Percentiles rank a stretch among this genome's conserved stretches.
These are phyloP conservation scores for Gastrolobium bilobum DNA, from an alignment of 306 rosid genomes.

Conservation along the genomic window DNA sequence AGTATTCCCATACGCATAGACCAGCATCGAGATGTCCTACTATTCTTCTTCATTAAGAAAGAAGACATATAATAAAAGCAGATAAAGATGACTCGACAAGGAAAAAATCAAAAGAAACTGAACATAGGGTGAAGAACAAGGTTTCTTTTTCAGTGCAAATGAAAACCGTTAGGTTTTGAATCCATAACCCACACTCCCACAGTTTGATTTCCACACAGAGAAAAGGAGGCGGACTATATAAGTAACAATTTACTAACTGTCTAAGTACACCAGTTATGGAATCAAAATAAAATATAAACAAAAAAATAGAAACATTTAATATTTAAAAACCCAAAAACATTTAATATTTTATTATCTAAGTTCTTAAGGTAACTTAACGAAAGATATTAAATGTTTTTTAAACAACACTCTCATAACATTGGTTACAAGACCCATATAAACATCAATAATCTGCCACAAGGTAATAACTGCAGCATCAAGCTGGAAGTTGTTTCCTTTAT, in stretches of 20 bases:
- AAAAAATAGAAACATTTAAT: not conserved
- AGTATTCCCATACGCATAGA: conserved; percentile 23
- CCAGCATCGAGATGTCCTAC: not conserved
- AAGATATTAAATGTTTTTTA: not conserved
- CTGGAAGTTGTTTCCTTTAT: not conserved
- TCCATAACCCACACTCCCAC: not conserved
- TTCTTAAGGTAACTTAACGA: not conserved
- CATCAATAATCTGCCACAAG: not conserved
- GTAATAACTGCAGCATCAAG: not conserved
- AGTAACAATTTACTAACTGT: not conserved
- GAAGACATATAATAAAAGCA: conserved; percentile 18
- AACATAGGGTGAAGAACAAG: not conserved
- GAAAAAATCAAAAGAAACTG: conserved; percentile 34
- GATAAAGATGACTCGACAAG: not conserved
- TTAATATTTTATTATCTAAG: not conserved
- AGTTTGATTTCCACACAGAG: not conserved
- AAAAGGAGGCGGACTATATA: not conserved
- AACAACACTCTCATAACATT: not conserved
- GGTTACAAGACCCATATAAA: not conserved
- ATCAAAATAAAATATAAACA: not conserved
- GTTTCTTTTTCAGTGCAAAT: conserved; percentile 33
- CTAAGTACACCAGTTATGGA: not conserved
- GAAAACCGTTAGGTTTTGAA: conserved; percentile 38
- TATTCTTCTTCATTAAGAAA: conserved; percentile 35
- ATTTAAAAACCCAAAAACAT: not conserved